A percentile compares a stretch with the other conserved stretches of the same genome.
Evolutionary conservation across 345 rosid species (phyloP).

Genomic region (Corymbia maculata): DNA sequence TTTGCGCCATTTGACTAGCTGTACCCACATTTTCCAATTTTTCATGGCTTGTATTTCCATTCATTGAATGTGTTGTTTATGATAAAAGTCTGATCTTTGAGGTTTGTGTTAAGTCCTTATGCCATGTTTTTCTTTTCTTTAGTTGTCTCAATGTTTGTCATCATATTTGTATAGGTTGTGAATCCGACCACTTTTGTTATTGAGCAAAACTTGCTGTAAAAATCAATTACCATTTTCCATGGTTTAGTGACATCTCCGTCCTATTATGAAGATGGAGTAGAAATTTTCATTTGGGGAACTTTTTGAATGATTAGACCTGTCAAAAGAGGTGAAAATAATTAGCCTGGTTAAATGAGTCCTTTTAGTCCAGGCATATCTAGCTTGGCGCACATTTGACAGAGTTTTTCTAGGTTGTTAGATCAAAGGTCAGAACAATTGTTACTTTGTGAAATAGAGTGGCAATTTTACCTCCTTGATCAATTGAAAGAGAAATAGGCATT

Average conservation of each 20-base stretch:
- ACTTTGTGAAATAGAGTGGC: not conserved
- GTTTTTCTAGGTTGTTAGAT: not conserved
- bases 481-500: not conserved
- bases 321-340: not conserved
- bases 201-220: not conserved
- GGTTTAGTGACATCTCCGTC: not conserved
- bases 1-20: not conserved
- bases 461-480: not conserved
- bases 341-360: not conserved
- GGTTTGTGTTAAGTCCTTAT: not conserved
- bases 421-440: not conserved
- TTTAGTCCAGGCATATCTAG: not conserved
- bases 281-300: not conserved
- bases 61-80: not conserved
- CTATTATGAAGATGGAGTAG: not conserved
- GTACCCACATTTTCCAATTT: not conserved
- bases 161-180: not conserved
- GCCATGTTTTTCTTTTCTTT: not conserved
- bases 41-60: not conserved
- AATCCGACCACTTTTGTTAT: not conserved
- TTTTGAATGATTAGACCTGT: not conserved
- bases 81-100: not conserved
- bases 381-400: not conserved
- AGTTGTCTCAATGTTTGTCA: not conserved
- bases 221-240: not conserved